A percentile compares a stretch with the other conserved stretches of the same genome.
phyloP scores from a whole-genome alignment of 768 basidiomycete species.

The Psilocybe subaeruginosa region DNA sequence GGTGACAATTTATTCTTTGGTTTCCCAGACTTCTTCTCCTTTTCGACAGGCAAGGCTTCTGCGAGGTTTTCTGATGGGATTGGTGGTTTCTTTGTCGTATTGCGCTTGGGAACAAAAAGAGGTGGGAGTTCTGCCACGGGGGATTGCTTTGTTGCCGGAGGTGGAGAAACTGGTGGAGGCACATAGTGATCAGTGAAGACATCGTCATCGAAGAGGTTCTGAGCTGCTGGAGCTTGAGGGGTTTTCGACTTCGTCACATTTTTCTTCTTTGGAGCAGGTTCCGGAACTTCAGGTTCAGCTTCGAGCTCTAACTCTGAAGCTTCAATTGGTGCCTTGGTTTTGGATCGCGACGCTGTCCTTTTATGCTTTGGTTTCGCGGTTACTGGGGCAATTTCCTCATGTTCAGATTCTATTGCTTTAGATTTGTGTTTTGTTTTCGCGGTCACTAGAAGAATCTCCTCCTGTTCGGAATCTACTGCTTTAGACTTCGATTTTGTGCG shows the following conservation, averaged over 20 bases:
- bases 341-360: constrained; percentile 17
- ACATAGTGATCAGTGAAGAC: constrained; percentile 20
- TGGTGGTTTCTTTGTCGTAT: constrained; percentile 4
- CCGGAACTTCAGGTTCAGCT: constrained; percentile 5
- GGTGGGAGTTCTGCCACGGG: constrained; percentile 18
- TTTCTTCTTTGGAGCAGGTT: constrained; percentile 17
- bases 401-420: constrained; percentile 22
- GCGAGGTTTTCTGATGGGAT: neutral
- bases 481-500: constrained; percentile 22
- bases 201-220: constrained; percentile 24
- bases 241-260: constrained; percentile 17
- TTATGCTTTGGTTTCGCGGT: constrained; percentile 12
- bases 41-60: constrained; percentile 4
- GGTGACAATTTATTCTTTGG: constrained; percentile 15
- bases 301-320: constrained; percentile 18
- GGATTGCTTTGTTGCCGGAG: neutral
- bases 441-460: constrained; percentile 16
- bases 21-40: constrained; percentile 17
- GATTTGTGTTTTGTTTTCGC: constrained; percentile 20
- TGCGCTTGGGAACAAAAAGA: constrained; percentile 27
- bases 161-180: constrained; percentile 14
- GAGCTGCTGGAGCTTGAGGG: constrained; percentile 11
- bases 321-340: constrained; percentile 14
- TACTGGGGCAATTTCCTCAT: constrained; percentile 17
- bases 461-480: constrained; percentile 22